phyloP scores from a whole-genome alignment of 768 basidiomycete species.

The Kwoniella europaea region DNA sequence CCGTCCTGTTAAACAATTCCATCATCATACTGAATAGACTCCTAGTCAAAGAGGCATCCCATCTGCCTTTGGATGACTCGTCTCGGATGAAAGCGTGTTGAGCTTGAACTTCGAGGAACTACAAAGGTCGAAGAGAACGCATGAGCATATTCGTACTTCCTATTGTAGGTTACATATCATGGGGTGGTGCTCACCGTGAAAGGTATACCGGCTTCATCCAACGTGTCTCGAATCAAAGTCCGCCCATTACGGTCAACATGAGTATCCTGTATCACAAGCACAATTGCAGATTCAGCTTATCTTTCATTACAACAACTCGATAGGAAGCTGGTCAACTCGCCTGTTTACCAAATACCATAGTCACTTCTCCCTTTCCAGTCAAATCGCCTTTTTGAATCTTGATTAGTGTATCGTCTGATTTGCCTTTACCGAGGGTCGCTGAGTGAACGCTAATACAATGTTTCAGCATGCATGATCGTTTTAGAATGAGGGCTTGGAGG shows the following conservation, averaged over 20 bases:
- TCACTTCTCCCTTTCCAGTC: conserved; percentile 77
- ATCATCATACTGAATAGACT: conserved; percentile 84
- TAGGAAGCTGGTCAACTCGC: conserved; percentile 55
- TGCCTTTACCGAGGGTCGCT: conserved; percentile 82
- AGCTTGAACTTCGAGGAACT: conserved; percentile 95
- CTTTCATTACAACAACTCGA: too few species aligned
- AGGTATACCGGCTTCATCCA: conserved; percentile 78
- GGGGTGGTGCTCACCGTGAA: conserved; percentile 66
- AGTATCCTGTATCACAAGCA: too few species aligned
- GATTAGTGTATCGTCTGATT: conserved; percentile 76
- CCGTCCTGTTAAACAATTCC: conserved; percentile 88
- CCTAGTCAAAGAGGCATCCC: conserved; percentile 89
- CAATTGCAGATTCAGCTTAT: too few species aligned
- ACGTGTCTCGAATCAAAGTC: conserved; percentile 76
- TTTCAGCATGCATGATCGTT: too few species aligned
- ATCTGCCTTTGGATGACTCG: conserved; percentile 87
- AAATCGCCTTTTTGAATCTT: conserved; percentile 77
- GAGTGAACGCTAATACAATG: conserved; percentile 75
- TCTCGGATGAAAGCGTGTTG: conserved; percentile 97
- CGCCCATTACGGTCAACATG: conserved; percentile 88
- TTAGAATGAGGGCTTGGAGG: background rate
- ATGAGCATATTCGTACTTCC: conserved; percentile 46
- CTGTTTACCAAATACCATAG: conserved; percentile 97
- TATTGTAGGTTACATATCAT: conserved; percentile 46
- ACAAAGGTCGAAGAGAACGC: background rate